Evolutionary conservation across 768 basidiomycete species (phyloP).

Genomic region (Auricularia sp.): DNA sequence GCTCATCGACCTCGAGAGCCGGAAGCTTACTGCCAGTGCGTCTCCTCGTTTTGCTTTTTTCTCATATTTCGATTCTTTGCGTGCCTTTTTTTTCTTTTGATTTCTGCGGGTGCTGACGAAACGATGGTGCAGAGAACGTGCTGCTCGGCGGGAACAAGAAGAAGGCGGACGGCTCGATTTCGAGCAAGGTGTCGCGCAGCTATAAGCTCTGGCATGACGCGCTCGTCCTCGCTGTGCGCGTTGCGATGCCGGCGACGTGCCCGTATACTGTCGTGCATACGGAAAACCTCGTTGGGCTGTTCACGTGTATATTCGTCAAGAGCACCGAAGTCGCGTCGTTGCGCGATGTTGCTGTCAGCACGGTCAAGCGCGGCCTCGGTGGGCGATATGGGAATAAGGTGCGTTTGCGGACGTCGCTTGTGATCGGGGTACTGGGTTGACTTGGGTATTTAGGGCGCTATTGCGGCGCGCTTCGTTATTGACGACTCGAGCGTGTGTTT

Average conservation of each 20-base stretch:
- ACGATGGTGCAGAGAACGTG: constrained; percentile 49
- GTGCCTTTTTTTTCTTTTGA: not conserved
- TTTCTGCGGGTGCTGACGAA: not conserved
- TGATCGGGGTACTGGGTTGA: not conserved
- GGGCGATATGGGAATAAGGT: constrained; percentile 96
- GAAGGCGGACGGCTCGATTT: constrained; percentile 37
- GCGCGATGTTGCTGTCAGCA: constrained; percentile 62
- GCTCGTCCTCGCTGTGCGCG: constrained; percentile 58
- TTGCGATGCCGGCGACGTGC: constrained; percentile 60
- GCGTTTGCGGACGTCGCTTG: constrained; percentile 9
- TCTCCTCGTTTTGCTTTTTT: constrained; percentile 2
- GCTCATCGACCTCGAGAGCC: constrained; percentile 87
- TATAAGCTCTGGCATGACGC: constrained; percentile 88
- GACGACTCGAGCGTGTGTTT: constrained; percentile 92
- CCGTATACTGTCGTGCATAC: constrained; percentile 75
- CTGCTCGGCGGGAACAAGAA: constrained; percentile 67
- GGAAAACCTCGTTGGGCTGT: constrained; percentile 84
- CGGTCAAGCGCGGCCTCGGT: constrained; percentile 85
- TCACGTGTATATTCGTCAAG: constrained; percentile 52
- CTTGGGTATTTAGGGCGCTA: constrained; percentile 54
- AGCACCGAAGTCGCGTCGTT: constrained; percentile 45
- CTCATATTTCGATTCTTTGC: not conserved
- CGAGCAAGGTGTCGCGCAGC: constrained; percentile 71
- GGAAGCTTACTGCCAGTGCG: constrained; percentile 73
- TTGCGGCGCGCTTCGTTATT: constrained; percentile 79